Evolutionary conservation across 768 basidiomycete genomes (phyloP).

Genomic region (Tricholoma flavovirens): DNA sequence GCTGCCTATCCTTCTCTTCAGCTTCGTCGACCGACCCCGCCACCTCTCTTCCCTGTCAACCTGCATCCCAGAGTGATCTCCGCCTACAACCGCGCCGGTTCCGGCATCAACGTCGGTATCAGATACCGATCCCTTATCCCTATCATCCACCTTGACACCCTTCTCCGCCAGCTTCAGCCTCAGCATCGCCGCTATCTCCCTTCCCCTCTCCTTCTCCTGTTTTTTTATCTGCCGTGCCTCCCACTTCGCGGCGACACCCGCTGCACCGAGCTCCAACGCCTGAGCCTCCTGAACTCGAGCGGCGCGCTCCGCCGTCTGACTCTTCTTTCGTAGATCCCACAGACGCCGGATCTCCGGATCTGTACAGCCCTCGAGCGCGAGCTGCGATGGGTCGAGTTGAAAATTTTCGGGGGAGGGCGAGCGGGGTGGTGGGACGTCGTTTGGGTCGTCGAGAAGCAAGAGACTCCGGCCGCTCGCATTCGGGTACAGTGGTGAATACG

Average conservation of each 20-base stretch:
- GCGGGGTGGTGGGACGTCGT: constrained; percentile 31
- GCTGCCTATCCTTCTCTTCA: constrained; percentile 23
- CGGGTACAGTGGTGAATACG: constrained; percentile 6
- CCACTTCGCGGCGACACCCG: constrained; percentile 27
- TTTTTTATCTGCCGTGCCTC: constrained; percentile 43
- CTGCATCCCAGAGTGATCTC: not conserved
- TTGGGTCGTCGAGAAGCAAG: constrained; percentile 38
- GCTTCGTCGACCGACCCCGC: not conserved
- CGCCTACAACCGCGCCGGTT: not conserved
- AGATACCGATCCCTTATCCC: not conserved
- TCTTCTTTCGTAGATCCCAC: constrained; percentile 33
- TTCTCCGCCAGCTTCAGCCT: constrained; percentile 42
- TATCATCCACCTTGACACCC: constrained; percentile 4
- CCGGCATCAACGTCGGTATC: not conserved
- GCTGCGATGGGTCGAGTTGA: constrained; percentile 25
- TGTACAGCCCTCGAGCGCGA: constrained; percentile 24
- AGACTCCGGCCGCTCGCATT: constrained; percentile 19
- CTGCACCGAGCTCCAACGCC: constrained; percentile 29
- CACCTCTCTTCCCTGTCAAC: constrained; percentile 1
- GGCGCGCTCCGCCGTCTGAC: constrained; percentile 15
- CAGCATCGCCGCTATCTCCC: constrained; percentile 52
- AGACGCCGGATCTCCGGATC: constrained; percentile 36
- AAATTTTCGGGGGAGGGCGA: constrained; percentile 40
- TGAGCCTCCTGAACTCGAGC: constrained; percentile 15
- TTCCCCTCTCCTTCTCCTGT: constrained; percentile 47